phyloP scores from a whole-genome alignment of 1,284 basidiomycete species.

The Sanghuangporus sanghuang region DNA sequence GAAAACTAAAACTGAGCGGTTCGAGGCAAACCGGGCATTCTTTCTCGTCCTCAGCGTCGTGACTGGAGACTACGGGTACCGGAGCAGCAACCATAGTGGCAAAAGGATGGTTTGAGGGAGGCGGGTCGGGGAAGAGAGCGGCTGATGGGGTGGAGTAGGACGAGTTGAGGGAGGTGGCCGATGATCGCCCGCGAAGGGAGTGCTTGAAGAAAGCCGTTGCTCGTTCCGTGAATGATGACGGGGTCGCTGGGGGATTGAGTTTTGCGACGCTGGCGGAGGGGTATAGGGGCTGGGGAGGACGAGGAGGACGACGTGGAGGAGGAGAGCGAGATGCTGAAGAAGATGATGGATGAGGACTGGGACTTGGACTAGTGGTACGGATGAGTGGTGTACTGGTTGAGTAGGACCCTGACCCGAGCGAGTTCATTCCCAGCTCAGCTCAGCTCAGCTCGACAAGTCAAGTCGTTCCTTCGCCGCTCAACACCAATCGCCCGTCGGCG shows the following conservation, averaged over 20 bases:
- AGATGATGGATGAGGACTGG: background rate
- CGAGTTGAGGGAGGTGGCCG: conserved; percentile 9
- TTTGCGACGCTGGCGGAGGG: background rate
- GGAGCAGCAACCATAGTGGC: conserved; percentile 52
- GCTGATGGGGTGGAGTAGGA: conserved; percentile 9
- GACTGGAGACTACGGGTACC: conserved; percentile 61
- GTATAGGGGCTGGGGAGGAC: background rate
- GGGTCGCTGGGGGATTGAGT: background rate
- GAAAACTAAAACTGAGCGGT: conserved; percentile 81
- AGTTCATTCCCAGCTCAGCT: conserved; percentile 12
- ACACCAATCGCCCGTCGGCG: background rate
- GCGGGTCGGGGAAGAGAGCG: conserved; percentile 3
- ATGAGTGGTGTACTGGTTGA: conserved; percentile 11
- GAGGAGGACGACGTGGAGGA: background rate
- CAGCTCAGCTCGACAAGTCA: background rate
- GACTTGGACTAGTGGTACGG: background rate
- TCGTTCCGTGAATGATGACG: conserved; percentile 13
- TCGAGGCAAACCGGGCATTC: conserved; percentile 91
- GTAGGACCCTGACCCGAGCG: conserved; percentile 8
- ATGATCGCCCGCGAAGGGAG: background rate
- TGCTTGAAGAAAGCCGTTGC: conserved; percentile 16
- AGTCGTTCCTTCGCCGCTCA: background rate
- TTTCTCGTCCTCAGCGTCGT: conserved; percentile 69
- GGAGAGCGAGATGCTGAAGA: background rate
- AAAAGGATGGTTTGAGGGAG: conserved; percentile 38